Base-by-base conservation (phyloP, 345 rosid genomes). In the Sisymbrium irio region DNA sequence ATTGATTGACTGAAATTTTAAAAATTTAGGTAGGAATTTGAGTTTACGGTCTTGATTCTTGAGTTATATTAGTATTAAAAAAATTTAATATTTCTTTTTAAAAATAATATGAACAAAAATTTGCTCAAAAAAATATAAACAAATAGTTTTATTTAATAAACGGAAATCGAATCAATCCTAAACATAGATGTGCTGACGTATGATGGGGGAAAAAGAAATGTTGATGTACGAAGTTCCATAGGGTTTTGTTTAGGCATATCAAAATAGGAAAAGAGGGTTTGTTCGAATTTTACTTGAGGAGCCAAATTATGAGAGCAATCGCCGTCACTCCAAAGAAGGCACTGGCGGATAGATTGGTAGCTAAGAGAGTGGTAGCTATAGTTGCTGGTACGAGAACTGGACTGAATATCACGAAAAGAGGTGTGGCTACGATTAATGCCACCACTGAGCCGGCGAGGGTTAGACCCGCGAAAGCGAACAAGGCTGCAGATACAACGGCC, bases 351-450 rank as follows among this genome's bases (percentile, higher is more conserved):
- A 88, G 73, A n/a, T 88, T 88, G 53, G 75, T 71, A 35, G 59
- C 68, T 41, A 86, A 4, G 42, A 86, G 65, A 15, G 82, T 73
- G 15, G 77, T 75, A 0, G 87, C 64, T 69, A 88, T 77, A 14
- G 87, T 78, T 3, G 93, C 92, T 6, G 97, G 98, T 73, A 93
- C 83, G 17, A 93, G 83, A 45, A 93, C 86, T 0, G 97, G 98
- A 69, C 97, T 93, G 86, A 85, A 88, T 18, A 90, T 83, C 68
- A 93, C 80, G 44, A 90, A 74, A 50, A 90, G 72, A 0, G 96
- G 98, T 8, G 96, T 93, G 67, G 83, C 86, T 5, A 90, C 45
- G 74, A 82, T 67, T 64, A 93, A 82, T 15, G 77, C 87, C 25
- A 88, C 87, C 49, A 87, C 85, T 0, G 97, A 83, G 45, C 79